Evolutionary conservation across 208 protist genomes (phyloP), one percentile per base, ranked within the genome.

Genomic region (Leishmania martiniquensis): DNA sequence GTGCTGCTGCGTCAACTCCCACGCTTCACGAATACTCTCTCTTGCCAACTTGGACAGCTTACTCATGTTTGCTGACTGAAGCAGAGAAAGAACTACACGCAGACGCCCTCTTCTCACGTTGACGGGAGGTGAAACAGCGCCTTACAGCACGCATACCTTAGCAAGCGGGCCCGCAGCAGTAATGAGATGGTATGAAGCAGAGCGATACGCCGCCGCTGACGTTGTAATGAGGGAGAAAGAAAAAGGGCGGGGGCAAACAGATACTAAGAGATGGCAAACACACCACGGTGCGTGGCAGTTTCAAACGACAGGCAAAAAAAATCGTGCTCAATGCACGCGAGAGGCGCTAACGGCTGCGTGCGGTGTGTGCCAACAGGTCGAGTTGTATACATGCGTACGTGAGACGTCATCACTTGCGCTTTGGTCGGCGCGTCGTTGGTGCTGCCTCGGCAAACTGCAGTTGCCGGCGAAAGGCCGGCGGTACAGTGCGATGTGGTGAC

Each of bases 341-440:
- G 15, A 69, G 65, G 37, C 22, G 17, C 2, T 22, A 51, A 42
- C 37, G 37, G 2, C 42, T 3, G 37, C 29, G 9, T 45, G 42
- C 42, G n/a, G n/a, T 5, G 15, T 51, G 42, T 51, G 2, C 39
- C 65, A 34, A 42, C 12, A 69, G 12, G 22, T 49, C 13, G 6
- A 45, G 44, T 71, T 71, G 51, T 79, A 34, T 81, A 81, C 70
- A 81, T 77, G 10, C 1, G 54, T 34, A 39, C 72, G 39, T 44
- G 29, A 12, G 54, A 55, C 34, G 6, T 49, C n/a, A 7, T 83
- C 71, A 89, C 63, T 84, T 83, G 20, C 82, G 86, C 60, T 89
- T 89, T 22, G 86, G 86, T 37, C 86, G 79, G 7, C 83, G 81
- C 6, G 86, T 87, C 20, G 75, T 70, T 22, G 86, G 80, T 25